Percentiles rank a stretch among this genome's conserved stretches.
Conservation (phyloP, 2,329 filamentous ascomycete genomes). For the Cytospora paraplurivora region DNA sequence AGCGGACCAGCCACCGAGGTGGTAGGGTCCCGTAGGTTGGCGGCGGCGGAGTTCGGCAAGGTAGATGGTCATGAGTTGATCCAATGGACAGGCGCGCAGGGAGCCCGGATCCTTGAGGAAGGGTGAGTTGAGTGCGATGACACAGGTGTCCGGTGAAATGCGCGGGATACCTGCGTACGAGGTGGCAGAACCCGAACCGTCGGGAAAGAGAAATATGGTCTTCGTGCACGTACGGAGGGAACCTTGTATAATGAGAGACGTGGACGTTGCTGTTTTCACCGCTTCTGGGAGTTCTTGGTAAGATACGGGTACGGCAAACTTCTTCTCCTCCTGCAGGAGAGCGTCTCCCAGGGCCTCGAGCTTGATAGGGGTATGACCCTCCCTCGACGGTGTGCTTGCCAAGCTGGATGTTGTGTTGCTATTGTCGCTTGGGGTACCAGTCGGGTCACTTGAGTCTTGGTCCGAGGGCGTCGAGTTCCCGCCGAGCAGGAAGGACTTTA, state of each 20-base stretch:
- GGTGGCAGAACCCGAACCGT: slow-evolving; percentile 62
- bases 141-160: slow-evolving; percentile 47
- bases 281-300: not conserved
- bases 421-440: slow-evolving; percentile 5
- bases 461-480: slow-evolving; percentile 36
- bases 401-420: slow-evolving; percentile 44
- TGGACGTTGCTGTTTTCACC: slow-evolving; percentile 25
- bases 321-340: slow-evolving; percentile 24
- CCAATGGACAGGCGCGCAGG: slow-evolving; percentile 62
- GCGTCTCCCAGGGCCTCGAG: slow-evolving; percentile 47
- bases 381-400: slow-evolving; percentile 55
- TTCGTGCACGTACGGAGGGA: slow-evolving; percentile 49
- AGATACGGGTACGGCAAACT: not conserved
- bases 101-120: slow-evolving; percentile 70
- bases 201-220: slow-evolving; percentile 55
- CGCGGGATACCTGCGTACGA: slow-evolving; percentile 64
- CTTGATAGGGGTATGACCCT: slow-evolving; percentile 52
- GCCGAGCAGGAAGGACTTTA: slow-evolving; percentile 44
- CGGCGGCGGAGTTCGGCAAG: slow-evolving; percentile 70
- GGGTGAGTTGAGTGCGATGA: slow-evolving; percentile 65
- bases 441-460: slow-evolving; percentile 41
- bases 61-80: slow-evolving; percentile 64
- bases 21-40: slow-evolving; percentile 68
- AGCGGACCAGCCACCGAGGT: slow-evolving; percentile 72
- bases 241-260: slow-evolving; percentile 51